Base-by-base conservation (phyloP, 768 basidiomycete genomes). In the Hydnomerulius pinastri region DNA sequence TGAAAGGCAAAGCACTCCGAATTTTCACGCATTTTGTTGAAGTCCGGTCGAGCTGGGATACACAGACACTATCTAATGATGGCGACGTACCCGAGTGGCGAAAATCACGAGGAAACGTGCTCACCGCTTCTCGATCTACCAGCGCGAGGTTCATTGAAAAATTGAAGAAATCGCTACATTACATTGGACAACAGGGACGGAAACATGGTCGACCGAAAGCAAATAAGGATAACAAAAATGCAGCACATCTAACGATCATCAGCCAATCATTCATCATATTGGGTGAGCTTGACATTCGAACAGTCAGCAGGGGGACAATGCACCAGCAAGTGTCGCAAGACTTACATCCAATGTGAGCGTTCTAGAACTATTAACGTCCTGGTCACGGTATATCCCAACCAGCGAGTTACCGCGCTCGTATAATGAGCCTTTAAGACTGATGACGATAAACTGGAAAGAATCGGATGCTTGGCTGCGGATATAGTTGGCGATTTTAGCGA, bases 371-470 rank as follows among this genome's bases (percentile, higher is more conserved):
- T 96, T 96, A 51, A 92, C 81, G 10, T 92, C 92, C 62, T 98
- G 95, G 60, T 97, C 93, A 15, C 95, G 83, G 68, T 93, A 94
- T 30, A 97, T 92, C 4, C 95, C 95, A 21, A 98, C 93, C 37
- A 98, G 76, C 1, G 92, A 92, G 55, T 92, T 81, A 9, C 93
- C 90, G 15, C 86, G 82, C 66, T 96, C 94, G 59, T 95, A 96
- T 54, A 98, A 70, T 0, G 93, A 92, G 36, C 87, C 89, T 69
- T 98, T 98, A 67, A 98, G 76, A 66, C 92, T 94, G 75, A 99
- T 99, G 48, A 98, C 95, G 50, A 99, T 83, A 68, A 98, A 98
- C 67, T 98, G 95, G 78, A 98, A 96, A 2, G 76, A 68, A 38
- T 86, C 81, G 0, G 91, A 91, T 3, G 93, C 85, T 56, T 95